Evolutionary conservation across 2,329 filamentous ascomycete genomes (phyloP), one percentile per base, ranked within the genome.

Genomic region (Pseudocercospora musae): DNA sequence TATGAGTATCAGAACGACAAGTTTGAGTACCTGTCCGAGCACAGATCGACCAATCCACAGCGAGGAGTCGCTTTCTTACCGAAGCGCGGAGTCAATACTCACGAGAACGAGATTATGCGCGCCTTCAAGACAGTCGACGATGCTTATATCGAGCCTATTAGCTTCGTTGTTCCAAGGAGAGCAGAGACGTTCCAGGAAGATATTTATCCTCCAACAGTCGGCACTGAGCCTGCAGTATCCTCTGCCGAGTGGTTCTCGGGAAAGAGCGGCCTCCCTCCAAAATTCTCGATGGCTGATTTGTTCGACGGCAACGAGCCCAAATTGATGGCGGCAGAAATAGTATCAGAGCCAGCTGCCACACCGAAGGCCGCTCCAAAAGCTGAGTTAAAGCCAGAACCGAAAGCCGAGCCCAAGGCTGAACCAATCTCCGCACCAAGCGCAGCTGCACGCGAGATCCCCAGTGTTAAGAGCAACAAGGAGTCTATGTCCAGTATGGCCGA

Each of bases 1-100:
- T 99, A 91, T 77, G 95, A 99, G 79, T 96, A 96, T 74, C 91
- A 96, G 75, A 96, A 98, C 79, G 94, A 98, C 83, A 97, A 97
- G 79, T 97, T 99, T 75, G 94, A 99, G 79, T 96, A 91, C 78
- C 82, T 99, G 59, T 96, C 92, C 66, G 94, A 98, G 77, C 95
- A 98, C 84, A 96, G 97, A 80, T 98, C 95, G n/a, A 82, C 84
- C 42, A 95, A 99, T 68, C 94, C 95, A 31, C 95, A 99, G 80
- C 87, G 95, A 75, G 95, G 95, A 71, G 85, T 99, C 71, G 95
- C 92, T 33, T 98, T 99, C 78, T 79, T 98, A 75, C 95, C 95
- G 58, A 94, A 96, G 79, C 91, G 95, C 67, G 95, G 94, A 66
- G 90, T 99, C 71, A 96, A 97, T 76, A 84, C 96, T 54, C 93